Conservation (phyloP, 306 rosid genomes). For the Quercus suber region DNA sequence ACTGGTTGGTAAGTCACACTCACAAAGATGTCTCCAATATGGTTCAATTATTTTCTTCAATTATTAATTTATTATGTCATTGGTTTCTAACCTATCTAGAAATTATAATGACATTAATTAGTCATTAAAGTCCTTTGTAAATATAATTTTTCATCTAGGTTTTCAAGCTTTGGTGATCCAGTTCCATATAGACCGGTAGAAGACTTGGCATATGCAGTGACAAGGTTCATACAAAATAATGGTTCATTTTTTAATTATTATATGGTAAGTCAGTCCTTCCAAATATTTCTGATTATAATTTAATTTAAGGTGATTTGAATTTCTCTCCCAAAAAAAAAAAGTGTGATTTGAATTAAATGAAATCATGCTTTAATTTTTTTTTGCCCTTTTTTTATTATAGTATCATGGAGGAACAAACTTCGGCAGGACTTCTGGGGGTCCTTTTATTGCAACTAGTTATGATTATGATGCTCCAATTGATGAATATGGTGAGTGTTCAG, state of each 20-base stretch:
- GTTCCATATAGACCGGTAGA: conserved; percentile 74
- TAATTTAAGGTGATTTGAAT: conserved; percentile 7
- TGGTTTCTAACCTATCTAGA: neutral
- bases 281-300: neutral
- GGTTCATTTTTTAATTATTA: conserved; percentile 87
- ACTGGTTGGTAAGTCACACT: conserved; percentile 73
- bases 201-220: conserved; percentile 82
- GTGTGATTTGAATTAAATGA: conserved; percentile 11
- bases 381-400: conserved; percentile 30
- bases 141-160: conserved; percentile 42
- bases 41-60: neutral
- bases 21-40: conserved; percentile 2
- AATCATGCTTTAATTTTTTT: neutral
- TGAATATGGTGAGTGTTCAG: conserved; percentile 65
- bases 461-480: conserved; percentile 92
- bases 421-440: conserved; percentile 88
- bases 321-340: too few relatives aligned
- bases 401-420: conserved; percentile 99
- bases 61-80: neutral
- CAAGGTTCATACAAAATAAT: conserved; percentile 74
- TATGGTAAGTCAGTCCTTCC: conserved; percentile 50
- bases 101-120: neutral
- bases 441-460: conserved; percentile 84
- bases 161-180: conserved; percentile 78
- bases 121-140: neutral